Evolutionary conservation across 148 eudicot species (phyloP).

Genomic region (Linanthus parryae): DNA sequence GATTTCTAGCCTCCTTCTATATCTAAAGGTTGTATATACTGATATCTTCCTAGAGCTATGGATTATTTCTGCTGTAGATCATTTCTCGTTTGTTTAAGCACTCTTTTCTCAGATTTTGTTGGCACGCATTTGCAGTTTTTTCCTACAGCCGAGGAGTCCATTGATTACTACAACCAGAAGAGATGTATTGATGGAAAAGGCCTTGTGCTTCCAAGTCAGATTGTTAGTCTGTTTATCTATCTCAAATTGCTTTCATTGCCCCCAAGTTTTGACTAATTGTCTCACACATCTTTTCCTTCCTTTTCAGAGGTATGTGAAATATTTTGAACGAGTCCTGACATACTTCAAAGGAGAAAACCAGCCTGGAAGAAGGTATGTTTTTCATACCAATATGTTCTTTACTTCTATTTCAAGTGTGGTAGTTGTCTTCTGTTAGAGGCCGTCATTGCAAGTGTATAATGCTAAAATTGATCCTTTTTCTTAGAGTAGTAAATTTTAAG

Average conservation of each 20-base stretch:
- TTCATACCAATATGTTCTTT: background rate
- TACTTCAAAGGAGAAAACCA: slow-evolving; percentile 92
- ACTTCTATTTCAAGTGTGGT: background rate
- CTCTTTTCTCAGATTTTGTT: slow-evolving; percentile 7
- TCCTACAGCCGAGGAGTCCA: slow-evolving; percentile 99
- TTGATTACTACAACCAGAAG: slow-evolving; percentile 89
- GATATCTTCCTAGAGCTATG: background rate
- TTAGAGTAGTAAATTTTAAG: too few species aligned
- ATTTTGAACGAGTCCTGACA: slow-evolving; percentile 73
- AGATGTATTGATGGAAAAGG: slow-evolving; percentile 94
- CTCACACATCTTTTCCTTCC: slow-evolving; percentile 2
- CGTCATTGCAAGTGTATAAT: background rate
- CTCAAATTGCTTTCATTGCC: background rate
- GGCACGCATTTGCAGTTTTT: slow-evolving; percentile 61
- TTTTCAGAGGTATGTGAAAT: slow-evolving; percentile 88
- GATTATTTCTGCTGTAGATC: background rate
- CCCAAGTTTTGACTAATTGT: background rate
- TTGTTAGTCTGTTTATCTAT: slow-evolving; percentile 57
- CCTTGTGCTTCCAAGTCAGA: slow-evolving; percentile 98
- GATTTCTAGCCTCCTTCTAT: slow-evolving; percentile 92
- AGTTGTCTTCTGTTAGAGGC: slow-evolving; percentile 6
- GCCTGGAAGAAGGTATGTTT: slow-evolving; percentile 86
- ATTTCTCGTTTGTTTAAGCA: background rate
- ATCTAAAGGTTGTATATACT: slow-evolving; percentile 60
- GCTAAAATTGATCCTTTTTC: background rate